Evolutionary conservation across 2,329 filamentous ascomycete species (phyloP).

Genomic region (Kalaharituber pfeilii): DNA sequence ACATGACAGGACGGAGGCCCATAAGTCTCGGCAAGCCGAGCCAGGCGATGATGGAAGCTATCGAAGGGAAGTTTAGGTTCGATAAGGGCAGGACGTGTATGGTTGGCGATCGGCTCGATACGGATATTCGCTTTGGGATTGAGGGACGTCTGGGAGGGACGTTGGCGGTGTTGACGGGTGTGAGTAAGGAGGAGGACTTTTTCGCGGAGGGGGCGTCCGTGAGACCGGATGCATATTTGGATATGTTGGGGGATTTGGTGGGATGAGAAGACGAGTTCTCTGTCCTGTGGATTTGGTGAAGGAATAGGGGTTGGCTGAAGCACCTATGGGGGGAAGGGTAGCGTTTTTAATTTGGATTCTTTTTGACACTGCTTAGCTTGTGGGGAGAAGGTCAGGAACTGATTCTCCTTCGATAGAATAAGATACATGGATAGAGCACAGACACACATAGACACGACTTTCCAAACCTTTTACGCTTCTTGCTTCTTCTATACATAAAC

Average conservation of each 20-base stretch:
- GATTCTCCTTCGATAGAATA: too few relatives aligned
- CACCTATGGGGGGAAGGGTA: too few relatives aligned
- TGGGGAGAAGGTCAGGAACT: too few relatives aligned
- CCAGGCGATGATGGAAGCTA: conserved; percentile 98
- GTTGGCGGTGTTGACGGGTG: conserved; percentile 75
- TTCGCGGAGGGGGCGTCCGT: conserved; percentile 51
- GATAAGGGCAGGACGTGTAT: conserved; percentile 77
- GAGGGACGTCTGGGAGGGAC: conserved; percentile 84
- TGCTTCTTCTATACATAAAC: too few relatives aligned
- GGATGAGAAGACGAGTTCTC: conserved; percentile 19
- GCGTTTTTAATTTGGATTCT: too few relatives aligned
- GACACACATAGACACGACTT: too few relatives aligned
- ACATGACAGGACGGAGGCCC: conserved; percentile 53
- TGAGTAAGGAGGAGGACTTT: conserved; percentile 60
- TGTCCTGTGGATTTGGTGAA: too few relatives aligned
- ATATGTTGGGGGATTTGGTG: conserved; percentile 62
- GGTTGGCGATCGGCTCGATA: conserved; percentile 86
- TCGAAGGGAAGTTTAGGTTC: conserved; percentile 88
- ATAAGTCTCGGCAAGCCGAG: conserved; percentile 80
- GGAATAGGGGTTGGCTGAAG: too few relatives aligned
- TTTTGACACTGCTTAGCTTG: too few relatives aligned
- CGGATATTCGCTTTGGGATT: conserved; percentile 88
- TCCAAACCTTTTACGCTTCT: too few relatives aligned
- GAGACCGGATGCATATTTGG: conserved; percentile 66
- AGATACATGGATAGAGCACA: too few relatives aligned